Conservation (phyloP, 164 flowering plant species). For the Tetracentron sinense region DNA sequence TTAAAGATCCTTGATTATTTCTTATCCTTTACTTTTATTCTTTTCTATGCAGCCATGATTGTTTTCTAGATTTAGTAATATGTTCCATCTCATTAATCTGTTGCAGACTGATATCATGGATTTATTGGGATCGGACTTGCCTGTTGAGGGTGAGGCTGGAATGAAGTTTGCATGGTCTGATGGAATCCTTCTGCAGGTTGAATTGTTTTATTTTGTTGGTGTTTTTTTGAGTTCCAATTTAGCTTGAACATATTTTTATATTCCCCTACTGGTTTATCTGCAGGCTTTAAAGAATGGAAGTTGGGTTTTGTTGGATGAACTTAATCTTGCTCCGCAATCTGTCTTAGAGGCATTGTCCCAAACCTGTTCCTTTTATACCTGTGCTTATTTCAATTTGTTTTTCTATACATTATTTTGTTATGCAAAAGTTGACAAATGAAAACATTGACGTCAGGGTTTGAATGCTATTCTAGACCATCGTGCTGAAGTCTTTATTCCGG, state of each 20-base stretch:
- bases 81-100: slow-evolving; percentile 3
- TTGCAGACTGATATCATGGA: slow-evolving; percentile 97
- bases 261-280: slow-evolving; percentile 1
- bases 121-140: slow-evolving; percentile 91
- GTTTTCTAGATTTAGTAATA: not conserved
- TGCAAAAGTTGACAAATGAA: not conserved
- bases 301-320: slow-evolving; percentile 97
- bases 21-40: not conserved
- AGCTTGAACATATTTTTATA: not conserved
- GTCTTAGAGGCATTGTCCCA: slow-evolving; percentile 63
- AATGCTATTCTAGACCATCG: slow-evolving; percentile 98
- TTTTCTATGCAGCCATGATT: not conserved
- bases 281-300: slow-evolving; percentile 88
- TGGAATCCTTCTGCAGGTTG: slow-evolving; percentile 93
- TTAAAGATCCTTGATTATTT: slow-evolving; percentile 11
- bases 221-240: not conserved
- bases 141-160: slow-evolving; percentile 77
- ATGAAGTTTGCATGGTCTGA: slow-evolving; percentile 98
- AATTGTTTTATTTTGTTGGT: slow-evolving; percentile 4
- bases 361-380: slow-evolving; percentile 1
- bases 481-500: slow-evolving; percentile 93
- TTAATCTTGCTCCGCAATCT: slow-evolving; percentile 97
- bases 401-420: not conserved
- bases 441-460: slow-evolving; percentile 53
- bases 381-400: not conserved